Evolutionary conservation across 345 rosid species (phyloP).

Genomic region (Salix suchowensis): DNA sequence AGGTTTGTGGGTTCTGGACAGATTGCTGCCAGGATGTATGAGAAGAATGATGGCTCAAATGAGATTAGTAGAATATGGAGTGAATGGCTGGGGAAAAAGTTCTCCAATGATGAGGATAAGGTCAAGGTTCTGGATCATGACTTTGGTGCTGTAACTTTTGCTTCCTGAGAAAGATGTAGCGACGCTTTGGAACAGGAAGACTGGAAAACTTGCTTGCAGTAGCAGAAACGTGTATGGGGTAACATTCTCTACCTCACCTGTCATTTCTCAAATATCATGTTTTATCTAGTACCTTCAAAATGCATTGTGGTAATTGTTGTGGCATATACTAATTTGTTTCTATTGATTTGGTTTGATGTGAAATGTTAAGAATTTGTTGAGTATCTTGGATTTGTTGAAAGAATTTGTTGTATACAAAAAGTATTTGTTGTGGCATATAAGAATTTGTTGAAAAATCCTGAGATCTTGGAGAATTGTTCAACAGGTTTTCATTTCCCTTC

Average conservation of each 20-base stretch:
- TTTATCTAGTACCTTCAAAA: neutral
- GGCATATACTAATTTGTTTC: neutral
- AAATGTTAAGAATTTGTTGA: neutral
- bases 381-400: no score
- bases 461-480: conserved; percentile 68
- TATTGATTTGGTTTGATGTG: neutral
- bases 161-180: conserved; percentile 84
- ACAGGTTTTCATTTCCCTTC: conserved; percentile 68
- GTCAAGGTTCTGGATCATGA: conserved; percentile 37
- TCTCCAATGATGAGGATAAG: conserved; percentile 29
- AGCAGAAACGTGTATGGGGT: conserved; percentile 82
- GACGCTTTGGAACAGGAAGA: conserved; percentile 64
- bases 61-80: conserved; percentile 73
- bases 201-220: conserved; percentile 74
- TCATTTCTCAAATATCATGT: conserved; percentile 7
- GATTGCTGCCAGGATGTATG: conserved; percentile 52
- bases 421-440: no score
- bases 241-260: conserved; percentile 12
- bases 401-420: no score
- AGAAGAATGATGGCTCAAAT: conserved; percentile 27
- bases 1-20: conserved; percentile 50
- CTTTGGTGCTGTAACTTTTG: conserved; percentile 7
- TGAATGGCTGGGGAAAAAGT: conserved; percentile 71
- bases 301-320: conserved; percentile 3
- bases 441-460: conserved; percentile 81